Evolutionary conservation across 768 basidiomycete species (phyloP), one percentile per base, ranked within the genome.

Genomic region (Russula dissimulans): DNA sequence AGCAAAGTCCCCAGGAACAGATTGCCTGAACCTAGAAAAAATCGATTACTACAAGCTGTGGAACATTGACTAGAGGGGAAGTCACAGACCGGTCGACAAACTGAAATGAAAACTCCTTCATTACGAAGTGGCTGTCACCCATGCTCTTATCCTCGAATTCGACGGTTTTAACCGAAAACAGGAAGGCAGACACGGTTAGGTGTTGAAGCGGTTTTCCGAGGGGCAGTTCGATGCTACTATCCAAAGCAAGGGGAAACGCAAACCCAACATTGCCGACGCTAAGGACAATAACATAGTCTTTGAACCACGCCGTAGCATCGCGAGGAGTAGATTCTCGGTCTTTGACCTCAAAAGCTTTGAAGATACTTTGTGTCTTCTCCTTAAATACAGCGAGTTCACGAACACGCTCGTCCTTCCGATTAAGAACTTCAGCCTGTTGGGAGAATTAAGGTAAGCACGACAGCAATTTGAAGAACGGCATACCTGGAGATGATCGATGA

Each of bases 401-500:
- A 5, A 86, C 82, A 43, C 95, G 83, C 67, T 86, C 84, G 65
- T 90, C 86, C 67, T 85, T 81, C 26, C 89, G 81, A 39, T 81
- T 74, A 26, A 85, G 74, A 56, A 95, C 77, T 69, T 97, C 94
- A 11, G 81, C 80, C 85, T 92, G 64, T 47, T 66, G 64, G 67
- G 67, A 53, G 38, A 6, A 63, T 39, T 66, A 1, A 72, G 66
- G 49, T 50, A 63, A 18, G 34, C 5, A 4, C 64, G 44, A 38
- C 22, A 32, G 54, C 15, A 55, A 47, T 54, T 56, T 46, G 45
- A 34, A 38, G 42, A 38, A n/a, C 32, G 15, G 61, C 49, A 47
- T 74, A 87, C 91, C 79, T 90, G 91, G 44, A 91, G 75, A 66
- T 91, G 79, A 68, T 95, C 92, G 43, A 92, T 71, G 63, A 93